A percentile compares a stretch with the other conserved stretches of the same genome.
Conservation (phyloP, 495 filamentous ascomycete genomes). For the Pseudomonodictys pantanalensis region DNA sequence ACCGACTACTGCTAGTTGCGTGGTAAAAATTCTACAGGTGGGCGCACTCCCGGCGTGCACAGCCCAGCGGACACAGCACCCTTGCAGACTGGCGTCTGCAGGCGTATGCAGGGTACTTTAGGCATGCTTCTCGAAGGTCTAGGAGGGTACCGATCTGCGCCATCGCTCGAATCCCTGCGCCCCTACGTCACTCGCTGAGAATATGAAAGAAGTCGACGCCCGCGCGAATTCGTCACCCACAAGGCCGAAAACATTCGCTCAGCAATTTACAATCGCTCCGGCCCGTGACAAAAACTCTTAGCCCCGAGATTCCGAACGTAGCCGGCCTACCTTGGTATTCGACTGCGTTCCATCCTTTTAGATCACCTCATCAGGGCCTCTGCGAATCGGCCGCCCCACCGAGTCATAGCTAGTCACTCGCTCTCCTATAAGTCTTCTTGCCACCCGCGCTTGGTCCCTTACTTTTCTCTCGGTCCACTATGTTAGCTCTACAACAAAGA, state of each 20-base stretch:
- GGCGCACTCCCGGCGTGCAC: background rate
- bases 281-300: conserved; percentile 9
- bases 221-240: conserved; percentile 1
- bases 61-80: background rate
- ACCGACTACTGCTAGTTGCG: background rate
- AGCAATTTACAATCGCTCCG: conserved; percentile 32
- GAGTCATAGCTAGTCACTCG: conserved; percentile 21
- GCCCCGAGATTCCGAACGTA: conserved; percentile 17
- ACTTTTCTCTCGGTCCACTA: conserved; percentile 20
- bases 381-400: conserved; percentile 7
- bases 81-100: too few species aligned
- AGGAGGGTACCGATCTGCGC: conserved; percentile 1
- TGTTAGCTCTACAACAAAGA: conserved; percentile 31
- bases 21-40: background rate
- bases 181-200: background rate
- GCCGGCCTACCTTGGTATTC: conserved; percentile 19
- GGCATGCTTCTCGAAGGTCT: background rate
- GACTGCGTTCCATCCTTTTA: conserved; percentile 23
- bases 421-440: conserved; percentile 29
- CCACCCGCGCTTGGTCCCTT: conserved; percentile 30
- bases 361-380: conserved; percentile 31
- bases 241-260: conserved; percentile 24
- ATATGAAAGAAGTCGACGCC: background rate
- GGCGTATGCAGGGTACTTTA: too few species aligned
- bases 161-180: background rate